A percentile compares a stretch with the other conserved stretches of the same genome.
These are phyloP conservation scores for Amborella trichopoda DNA, from an alignment of 164 flowering plant species.

Conservation along the genomic window DNA sequence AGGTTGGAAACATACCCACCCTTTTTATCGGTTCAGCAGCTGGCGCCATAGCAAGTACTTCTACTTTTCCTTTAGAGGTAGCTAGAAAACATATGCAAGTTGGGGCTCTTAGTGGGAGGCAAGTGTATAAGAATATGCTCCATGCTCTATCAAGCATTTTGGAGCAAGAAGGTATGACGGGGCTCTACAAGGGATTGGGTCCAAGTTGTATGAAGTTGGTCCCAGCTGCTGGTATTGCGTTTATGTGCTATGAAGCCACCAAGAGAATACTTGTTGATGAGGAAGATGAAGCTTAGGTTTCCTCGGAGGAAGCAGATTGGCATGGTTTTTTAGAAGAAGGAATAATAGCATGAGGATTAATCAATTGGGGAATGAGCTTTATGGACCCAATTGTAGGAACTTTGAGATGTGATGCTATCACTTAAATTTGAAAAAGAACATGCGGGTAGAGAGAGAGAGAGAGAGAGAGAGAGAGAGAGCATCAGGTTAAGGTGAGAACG, in stretches of 20 bases:
- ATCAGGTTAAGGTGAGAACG: not conserved
- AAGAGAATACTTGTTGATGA: conserved; percentile 58
- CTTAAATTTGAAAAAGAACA: not conserved
- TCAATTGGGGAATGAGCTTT: not conserved
- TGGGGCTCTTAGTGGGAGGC: conserved; percentile 58
- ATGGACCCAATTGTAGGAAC: not conserved
- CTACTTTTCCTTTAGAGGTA: conserved; percentile 82
- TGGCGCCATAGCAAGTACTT: conserved; percentile 65
- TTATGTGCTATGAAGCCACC: conserved; percentile 89
- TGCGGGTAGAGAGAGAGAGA: not conserved
- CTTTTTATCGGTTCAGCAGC: conserved; percentile 74
- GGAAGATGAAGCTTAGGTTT: conserved; percentile 23
- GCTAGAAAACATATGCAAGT: conserved; percentile 86
- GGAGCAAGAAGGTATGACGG: conserved; percentile 49
- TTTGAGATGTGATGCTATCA: not conserved
- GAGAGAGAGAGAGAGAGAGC: not conserved
- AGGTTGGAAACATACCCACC: conserved; percentile 56
- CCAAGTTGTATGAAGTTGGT: conserved; percentile 78
- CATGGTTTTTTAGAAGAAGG: not conserved
- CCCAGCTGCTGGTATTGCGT: conserved; percentile 83
- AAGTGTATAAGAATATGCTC: conserved; percentile 46
- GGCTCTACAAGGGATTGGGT: conserved; percentile 62
- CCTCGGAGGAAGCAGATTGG: not conserved
- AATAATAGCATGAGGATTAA: not conserved
- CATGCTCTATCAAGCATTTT: conserved; percentile 54